phyloP scores from a whole-genome alignment of 148 eudicot genomes.

The Suaeda aralocaspica region DNA sequence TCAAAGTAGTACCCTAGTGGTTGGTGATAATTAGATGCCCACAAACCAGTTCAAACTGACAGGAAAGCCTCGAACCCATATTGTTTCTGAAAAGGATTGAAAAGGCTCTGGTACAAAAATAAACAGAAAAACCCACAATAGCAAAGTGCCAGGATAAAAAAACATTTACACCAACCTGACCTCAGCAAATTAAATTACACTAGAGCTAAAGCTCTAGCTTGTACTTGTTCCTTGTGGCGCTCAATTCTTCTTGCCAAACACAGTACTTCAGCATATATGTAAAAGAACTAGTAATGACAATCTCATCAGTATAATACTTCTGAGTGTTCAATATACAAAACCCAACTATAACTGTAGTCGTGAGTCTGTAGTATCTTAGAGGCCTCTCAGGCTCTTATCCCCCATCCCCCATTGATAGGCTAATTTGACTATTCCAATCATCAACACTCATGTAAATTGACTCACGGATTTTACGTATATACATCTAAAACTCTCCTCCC shows the following conservation, averaged over 20 bases:
- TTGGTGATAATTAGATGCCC: background rate
- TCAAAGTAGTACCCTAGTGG: background rate
- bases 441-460: background rate
- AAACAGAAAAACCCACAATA: background rate
- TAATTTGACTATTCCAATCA: background rate
- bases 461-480: background rate
- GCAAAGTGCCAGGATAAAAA: background rate
- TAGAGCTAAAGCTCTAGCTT: background rate
- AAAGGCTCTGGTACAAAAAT: background rate
- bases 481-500: background rate
- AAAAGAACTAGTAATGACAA: no score
- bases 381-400: no score
- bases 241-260: background rate
- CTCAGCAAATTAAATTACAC: no score
- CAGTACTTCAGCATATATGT: background rate
- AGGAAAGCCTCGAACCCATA: background rate
- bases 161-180: no score
- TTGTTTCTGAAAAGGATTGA: background rate
- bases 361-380: background rate
- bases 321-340: background rate
- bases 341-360: background rate
- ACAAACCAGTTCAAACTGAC: background rate
- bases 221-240: background rate
- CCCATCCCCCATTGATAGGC: background rate
- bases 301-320: background rate